These are phyloP conservation scores for Saccharomycopsis sp. DNA, from an alignment of 805 yeast species.

Conservation along the genomic window DNA sequence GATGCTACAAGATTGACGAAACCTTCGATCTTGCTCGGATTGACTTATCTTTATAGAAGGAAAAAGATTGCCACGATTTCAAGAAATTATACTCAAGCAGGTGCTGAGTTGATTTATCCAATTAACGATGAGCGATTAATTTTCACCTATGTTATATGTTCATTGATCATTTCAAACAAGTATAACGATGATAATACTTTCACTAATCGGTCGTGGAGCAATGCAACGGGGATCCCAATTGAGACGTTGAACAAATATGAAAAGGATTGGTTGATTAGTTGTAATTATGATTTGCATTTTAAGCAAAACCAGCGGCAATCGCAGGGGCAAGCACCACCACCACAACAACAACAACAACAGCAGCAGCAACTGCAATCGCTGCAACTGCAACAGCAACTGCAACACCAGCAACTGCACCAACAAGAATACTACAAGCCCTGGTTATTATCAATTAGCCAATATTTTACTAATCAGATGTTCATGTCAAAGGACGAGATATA, in stretches of 20 bases:
- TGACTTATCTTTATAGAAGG: constrained; percentile 71
- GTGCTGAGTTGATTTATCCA: constrained; percentile 31
- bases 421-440: background rate
- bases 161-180: constrained; percentile 82
- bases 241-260: constrained; percentile 58
- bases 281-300: constrained; percentile 21
- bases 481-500: constrained; percentile 3
- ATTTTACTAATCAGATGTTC: background rate
- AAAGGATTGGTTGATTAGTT: constrained; percentile 50
- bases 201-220: constrained; percentile 91
- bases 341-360: background rate
- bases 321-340: too few species aligned
- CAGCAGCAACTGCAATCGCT: background rate
- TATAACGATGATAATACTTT: constrained; percentile 95
- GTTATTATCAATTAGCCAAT: background rate
- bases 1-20: constrained; percentile 85
- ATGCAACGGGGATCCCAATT: constrained; percentile 80
- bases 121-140: constrained; percentile 32
- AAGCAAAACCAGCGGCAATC: background rate
- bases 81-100: constrained; percentile 16
- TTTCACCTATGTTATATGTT: constrained; percentile 53
- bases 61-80: constrained; percentile 31
- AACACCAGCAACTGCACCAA: background rate
- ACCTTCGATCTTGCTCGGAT: constrained; percentile 70
- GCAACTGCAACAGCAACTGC: background rate